These are phyloP conservation scores for Elongisporangium prolatum DNA, from an alignment of 352 stramenopile species.

Conservation along the genomic window DNA sequence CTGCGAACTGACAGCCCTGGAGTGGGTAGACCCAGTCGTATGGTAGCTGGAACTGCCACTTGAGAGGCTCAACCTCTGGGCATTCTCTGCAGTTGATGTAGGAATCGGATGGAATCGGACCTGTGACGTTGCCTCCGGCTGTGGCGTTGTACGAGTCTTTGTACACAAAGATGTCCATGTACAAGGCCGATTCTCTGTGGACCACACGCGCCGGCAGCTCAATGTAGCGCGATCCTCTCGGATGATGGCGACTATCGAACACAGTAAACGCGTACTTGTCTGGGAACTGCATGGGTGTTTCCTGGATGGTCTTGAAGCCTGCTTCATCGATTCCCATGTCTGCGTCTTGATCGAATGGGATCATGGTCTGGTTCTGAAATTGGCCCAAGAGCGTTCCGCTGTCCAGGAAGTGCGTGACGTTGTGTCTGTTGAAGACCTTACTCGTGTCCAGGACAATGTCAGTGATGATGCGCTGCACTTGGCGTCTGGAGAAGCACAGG, in stretches of 20 bases:
- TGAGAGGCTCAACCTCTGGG: background rate
- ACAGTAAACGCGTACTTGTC: conserved; percentile 14
- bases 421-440: conserved; percentile 12
- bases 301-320: conserved; percentile 10
- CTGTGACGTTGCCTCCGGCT: conserved; percentile 3
- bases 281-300: conserved; percentile 11
- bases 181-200: conserved; percentile 17
- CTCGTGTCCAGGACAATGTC: conserved; percentile 15
- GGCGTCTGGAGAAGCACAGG: background rate
- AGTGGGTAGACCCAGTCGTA: conserved; percentile 25
- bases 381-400: conserved; percentile 21
- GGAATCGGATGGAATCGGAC: conserved; percentile 3
- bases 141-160: conserved; percentile 7
- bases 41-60: conserved; percentile 15
- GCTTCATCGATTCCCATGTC: conserved; percentile 17
- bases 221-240: conserved; percentile 10
- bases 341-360: conserved; percentile 24
- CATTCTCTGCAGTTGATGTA: background rate
- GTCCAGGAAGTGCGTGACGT: conserved; percentile 25
- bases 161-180: conserved; percentile 29
- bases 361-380: conserved; percentile 10
- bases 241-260: conserved; percentile 12
- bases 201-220: conserved; percentile 18
- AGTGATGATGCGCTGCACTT: conserved; percentile 17
- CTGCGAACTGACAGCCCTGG: conserved; percentile 15